Evolutionary conservation across 108 stramenopile species (phyloP), one percentile per base, ranked within the genome.

Genomic region (Skeletonema potamos): DNA sequence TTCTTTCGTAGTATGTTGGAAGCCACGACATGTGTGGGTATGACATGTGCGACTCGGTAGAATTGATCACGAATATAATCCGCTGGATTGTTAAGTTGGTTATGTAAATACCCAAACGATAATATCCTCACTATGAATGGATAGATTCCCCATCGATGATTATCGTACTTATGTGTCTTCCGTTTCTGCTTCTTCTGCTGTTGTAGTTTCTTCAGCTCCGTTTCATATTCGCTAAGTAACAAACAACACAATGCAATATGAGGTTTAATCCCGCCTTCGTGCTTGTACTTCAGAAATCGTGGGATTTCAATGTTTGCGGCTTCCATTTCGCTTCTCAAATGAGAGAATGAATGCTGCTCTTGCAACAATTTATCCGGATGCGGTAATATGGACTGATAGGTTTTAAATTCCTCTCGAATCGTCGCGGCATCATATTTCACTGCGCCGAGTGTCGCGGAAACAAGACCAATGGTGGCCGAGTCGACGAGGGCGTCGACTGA

Each of bases 21-120:
- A 5, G 51, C 56, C 7, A 73, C 72, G 13, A 32, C 37, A 29
- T 34, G 0, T 6, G 72, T 73, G 22, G 72, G 72, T 15, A 73
- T 56, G 8, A 66, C 72, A 18, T 20, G 64, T 1, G 70, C 63
- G 10, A 68, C 70, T 27, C 76, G 48, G 24, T 55, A 32, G 27
- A 77, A 77, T 43, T 77, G 76, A 65, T 77, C 76, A 8, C 70
- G 70, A 24, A 77, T 77, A 33, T 72, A 77, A 27, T 63, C 70
- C 13, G 70, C 70, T 10, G 76, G 76, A 65, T 77, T 77, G 43
- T 77, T 77, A 20, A 77, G 33, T 39, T 77, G 76, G 30, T 26
- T 68, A 44, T 77, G 62, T 34, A 77, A 43, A 4, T 32, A 72
- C 6, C 76, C 76, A 64, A 71, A 65, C 4, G 63, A 58, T 37